Evolutionary conservation across 2,329 filamentous ascomycete species (phyloP), one percentile per base, ranked within the genome.

Genomic region (Talaromyces sp.): DNA sequence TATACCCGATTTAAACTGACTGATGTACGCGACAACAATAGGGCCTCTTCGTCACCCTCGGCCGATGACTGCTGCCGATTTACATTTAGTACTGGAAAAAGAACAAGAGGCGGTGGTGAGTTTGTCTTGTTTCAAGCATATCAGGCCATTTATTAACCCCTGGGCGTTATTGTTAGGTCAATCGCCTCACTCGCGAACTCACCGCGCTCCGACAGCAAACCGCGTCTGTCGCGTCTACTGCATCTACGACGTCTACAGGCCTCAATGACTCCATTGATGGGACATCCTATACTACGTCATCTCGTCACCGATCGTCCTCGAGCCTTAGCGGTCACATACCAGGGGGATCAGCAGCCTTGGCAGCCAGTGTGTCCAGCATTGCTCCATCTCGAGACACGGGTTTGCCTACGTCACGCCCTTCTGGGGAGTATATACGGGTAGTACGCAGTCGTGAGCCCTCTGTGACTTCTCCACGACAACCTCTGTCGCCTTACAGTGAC

Each of bases 101-200:
- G 93, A 97, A 72, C 92, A 97, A 69, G 93, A 97, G 75, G 90
- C 92, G 38, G 88, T 97, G 68, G 92, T 94, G 81, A 65, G 86
- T 78, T 52, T 11, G 19, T 46, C n/a, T 24, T 24, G 19, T 11
- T 46, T 5, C 43, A 24, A 24, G 5, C 9, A 46, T 46, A 46
- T 24, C 11, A 6, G 43, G 43, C 43, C 43, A 24, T 46, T 46
- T 46, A 14, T 17, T 46, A 46, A 46, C 43, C 43, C 9, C 43
- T 11, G 43, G 19, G 9, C 17, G 17, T 12, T 61, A 19, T 21
- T 14, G 32, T 46, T 70, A 93, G 91, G 90, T 97, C 62, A 97
- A 97, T 77, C 91, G 93, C 35, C 82, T 97, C 32, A 96, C 91
- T 0, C 89, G 93, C 60, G 93, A 97, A 73, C 85, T 97, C 38